Evolutionary conservation across 495 filamentous ascomycete genomes (phyloP), one percentile per base, ranked within the genome.

Genomic region (Eremomyces bilateralis): DNA sequence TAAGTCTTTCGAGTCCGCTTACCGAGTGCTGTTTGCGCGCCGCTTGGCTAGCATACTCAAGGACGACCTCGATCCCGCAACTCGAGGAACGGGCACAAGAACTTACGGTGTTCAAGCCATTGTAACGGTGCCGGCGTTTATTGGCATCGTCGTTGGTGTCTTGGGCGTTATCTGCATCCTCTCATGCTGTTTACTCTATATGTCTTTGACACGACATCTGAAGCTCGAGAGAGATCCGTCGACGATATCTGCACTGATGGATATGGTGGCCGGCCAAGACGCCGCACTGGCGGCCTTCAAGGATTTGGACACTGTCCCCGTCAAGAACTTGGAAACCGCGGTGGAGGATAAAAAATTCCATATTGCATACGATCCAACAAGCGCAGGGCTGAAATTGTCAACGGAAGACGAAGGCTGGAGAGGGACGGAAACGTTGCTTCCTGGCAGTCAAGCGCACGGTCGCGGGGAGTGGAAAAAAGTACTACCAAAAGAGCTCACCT

Each of bases 1-100:
- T 0, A n/a, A 38, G 3, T 43, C 47, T 0, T 57, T 56, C 22
- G 21, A 46, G 20, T 34, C 19, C 2, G 53, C 52, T 1, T 54
- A 64, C 15, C 40, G 53, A 22, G 21, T 56, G 0, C 34, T 64
- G 3, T 62, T 65, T 33, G 44, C 54, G 0, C 29, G 48, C 4
- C 47, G 47, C 1, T 35, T 62, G 21, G 44, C 45, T 10, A 27
- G 43, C 1, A 16, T 56, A 0, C 31, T 59, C 0, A 33, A 33
- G 2, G 5, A 25, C 2, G 21, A 37, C 12, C 20, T 36, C 0
- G 4, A 15, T 12, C 1, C 15, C 5, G 29, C 34, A 15, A 17
- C 12, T 2, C 4, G 15, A 18, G 22, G 4, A 1, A 4, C 30
- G n/a, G 41, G 42, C 18, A 6, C 15, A 21, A n/a, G 34, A 2